Percentiles rank a stretch among this genome's conserved stretches.
These are phyloP conservation scores for Letharia columbiana DNA, from an alignment of 495 filamentous ascomycete genomes.

Conservation along the genomic window DNA sequence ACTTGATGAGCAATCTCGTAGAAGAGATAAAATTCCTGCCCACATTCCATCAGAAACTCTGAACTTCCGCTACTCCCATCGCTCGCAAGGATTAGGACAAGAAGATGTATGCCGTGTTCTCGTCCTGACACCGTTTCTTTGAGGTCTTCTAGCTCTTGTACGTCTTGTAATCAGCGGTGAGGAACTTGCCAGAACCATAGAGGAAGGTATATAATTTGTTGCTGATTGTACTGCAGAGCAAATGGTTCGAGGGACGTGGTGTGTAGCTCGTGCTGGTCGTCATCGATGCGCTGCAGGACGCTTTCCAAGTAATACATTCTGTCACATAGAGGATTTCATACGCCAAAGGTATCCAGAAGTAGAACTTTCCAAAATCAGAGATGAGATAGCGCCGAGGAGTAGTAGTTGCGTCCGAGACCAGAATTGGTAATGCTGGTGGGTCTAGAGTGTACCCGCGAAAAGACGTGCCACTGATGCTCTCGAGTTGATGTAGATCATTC, in stretches of 20 bases:
- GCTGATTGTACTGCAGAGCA: background rate
- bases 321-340: background rate
- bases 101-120: background rate
- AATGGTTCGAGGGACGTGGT: too few species aligned
- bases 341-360: background rate
- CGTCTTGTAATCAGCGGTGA: background rate
- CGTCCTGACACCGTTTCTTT: background rate
- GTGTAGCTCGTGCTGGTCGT: too few species aligned
- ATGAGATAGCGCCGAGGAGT: background rate
- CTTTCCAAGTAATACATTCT: background rate
- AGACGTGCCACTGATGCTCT: background rate
- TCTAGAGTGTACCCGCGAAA: background rate
- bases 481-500: background rate
- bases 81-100: background rate
- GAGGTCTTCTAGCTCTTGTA: background rate
- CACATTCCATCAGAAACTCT: background rate
- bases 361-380: background rate
- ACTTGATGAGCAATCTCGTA: background rate
- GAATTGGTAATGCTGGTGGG: too few species aligned
- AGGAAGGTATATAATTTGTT: background rate
- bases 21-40: background rate
- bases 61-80: background rate
- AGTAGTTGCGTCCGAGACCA: too few species aligned
- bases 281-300: too few species aligned
- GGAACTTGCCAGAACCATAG: background rate